These are phyloP conservation scores for Vanilla planifolia DNA, from an alignment of 106 monocot species.

Conservation along the genomic window DNA sequence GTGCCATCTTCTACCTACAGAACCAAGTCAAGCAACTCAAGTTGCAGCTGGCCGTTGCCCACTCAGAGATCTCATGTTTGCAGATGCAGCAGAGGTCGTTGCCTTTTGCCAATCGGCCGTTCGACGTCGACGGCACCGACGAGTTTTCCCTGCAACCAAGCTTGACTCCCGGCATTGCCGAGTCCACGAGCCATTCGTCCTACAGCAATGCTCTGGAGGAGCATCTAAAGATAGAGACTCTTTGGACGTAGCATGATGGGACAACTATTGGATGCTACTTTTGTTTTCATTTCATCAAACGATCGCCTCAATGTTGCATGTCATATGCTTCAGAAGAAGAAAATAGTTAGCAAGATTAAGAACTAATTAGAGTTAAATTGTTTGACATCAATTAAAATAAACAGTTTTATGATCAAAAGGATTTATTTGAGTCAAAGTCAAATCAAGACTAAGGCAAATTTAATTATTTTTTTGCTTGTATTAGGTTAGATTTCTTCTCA, in stretches of 20 bases:
- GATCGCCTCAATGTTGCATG: no score
- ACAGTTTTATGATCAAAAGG: no score
- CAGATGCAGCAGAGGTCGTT: slow-evolving; percentile 57
- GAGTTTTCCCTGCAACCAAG: slow-evolving; percentile 25
- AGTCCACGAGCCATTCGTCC: slow-evolving; percentile 41
- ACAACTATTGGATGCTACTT: no score
- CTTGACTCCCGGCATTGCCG: slow-evolving; percentile 23
- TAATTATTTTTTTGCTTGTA: no score
- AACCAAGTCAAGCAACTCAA: slow-evolving; percentile 86
- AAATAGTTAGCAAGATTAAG: no score
- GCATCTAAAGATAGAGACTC: slow-evolving; percentile 69
- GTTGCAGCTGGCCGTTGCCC: slow-evolving; percentile 87
- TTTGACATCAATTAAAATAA: no score
- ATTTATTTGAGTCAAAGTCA: no score
- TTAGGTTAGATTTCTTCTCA: no score
- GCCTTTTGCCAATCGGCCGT: slow-evolving; percentile 7
- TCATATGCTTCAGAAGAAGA: no score
- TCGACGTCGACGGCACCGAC: slow-evolving; percentile 5
- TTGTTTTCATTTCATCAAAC: no score
- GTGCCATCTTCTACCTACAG: slow-evolving; percentile 75
- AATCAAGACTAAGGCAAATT: no score
- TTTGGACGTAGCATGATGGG: slow-evolving; percentile 57
- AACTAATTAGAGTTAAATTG: no score
- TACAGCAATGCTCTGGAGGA: slow-evolving; percentile 39
- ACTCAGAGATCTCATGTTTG: slow-evolving; percentile 74